Evolutionary conservation across 805 yeast genomes (phyloP).

Genomic region (Dipodascus geniculatus): DNA sequence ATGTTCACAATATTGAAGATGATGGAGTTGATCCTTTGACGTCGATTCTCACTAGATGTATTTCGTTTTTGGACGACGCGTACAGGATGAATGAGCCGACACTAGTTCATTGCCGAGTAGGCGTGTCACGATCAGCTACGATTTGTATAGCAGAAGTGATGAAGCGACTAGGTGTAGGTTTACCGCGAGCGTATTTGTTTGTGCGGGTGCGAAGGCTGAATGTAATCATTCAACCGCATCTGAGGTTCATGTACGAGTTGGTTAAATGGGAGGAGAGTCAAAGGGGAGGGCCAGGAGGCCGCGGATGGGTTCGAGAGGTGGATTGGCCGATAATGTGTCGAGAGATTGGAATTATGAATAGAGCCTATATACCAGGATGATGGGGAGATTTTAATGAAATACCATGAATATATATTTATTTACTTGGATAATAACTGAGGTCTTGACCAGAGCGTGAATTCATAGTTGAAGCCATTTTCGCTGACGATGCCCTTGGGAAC

Average conservation of each 20-base stretch:
- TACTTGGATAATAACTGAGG: not conserved
- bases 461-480: slow-evolving; percentile 44
- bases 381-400: slow-evolving; percentile 3
- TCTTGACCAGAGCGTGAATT: slow-evolving; percentile 46
- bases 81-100: slow-evolving; percentile 34
- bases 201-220: slow-evolving; percentile 86
- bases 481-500: slow-evolving; percentile 21
- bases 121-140: slow-evolving; percentile 90
- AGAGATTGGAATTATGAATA: slow-evolving; percentile 68
- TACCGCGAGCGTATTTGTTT: slow-evolving; percentile 72
- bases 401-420: not conserved
- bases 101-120: slow-evolving; percentile 88
- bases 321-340: slow-evolving; percentile 86
- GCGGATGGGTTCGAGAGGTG: slow-evolving; percentile 40
- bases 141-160: slow-evolving; percentile 93
- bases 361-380: slow-evolving; percentile 38
- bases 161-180: slow-evolving; percentile 53
- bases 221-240: slow-evolving; percentile 87
- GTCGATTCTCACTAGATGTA: slow-evolving; percentile 46
- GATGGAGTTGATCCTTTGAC: slow-evolving; percentile 80
- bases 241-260: slow-evolving; percentile 83
- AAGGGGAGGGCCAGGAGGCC: slow-evolving; percentile 13
- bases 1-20: slow-evolving; percentile 67
- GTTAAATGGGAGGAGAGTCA: slow-evolving; percentile 50
- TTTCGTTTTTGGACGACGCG: slow-evolving; percentile 53